Evolutionary conservation across 1,284 basidiomycete genomes (phyloP), one percentile per base, ranked within the genome.

Genomic region (Pseudozyma sp.): DNA sequence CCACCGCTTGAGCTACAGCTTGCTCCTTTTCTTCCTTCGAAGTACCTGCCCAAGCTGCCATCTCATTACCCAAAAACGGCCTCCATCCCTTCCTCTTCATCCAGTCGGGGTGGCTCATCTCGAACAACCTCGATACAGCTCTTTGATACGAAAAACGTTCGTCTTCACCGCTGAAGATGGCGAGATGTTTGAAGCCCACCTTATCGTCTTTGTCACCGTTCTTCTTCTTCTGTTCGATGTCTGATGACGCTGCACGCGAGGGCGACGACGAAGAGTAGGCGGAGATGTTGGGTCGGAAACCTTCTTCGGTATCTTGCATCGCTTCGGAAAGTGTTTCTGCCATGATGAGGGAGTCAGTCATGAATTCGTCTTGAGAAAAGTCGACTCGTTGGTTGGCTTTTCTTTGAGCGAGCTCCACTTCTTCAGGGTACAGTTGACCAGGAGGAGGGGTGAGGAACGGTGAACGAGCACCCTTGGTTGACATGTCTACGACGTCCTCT

Each of bases 121-220:
- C 90, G 53, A 89, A 86, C 36, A 91, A 83, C 14, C 90, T 86
- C 7, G 90, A 91, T 0, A 92, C 87, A 0, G 91, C 91, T 38
- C 90, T 89, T 81, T 90, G 89, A 86, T 90, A 91, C 1, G 90
- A 89, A 78, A 91, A 91, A 48, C 89, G 88, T 83, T 91, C 90
- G 80, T 91, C 90, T 79, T 90, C 89, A 10, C 89, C 88, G 0
- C 90, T 90, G 83, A 91, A 91, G 65, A 92, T 90, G 0, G 90
- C 88, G 39, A 91, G 42, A 77, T 59, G 84, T 87, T 83, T 88
- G 87, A 80, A 88, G 79, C 83, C 25, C 85, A 87, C 52, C 85
- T 83, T 69, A 69, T 76, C 39, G 73, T 78, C 72, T 65, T 53
- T 68, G 25, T 6, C 25, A 31, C 25, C 25, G 25, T 3, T 3